Evolutionary conservation across 2,329 filamentous ascomycete genomes (phyloP), one percentile per base, ranked within the genome.

Genomic region (Xylaria sp.): DNA sequence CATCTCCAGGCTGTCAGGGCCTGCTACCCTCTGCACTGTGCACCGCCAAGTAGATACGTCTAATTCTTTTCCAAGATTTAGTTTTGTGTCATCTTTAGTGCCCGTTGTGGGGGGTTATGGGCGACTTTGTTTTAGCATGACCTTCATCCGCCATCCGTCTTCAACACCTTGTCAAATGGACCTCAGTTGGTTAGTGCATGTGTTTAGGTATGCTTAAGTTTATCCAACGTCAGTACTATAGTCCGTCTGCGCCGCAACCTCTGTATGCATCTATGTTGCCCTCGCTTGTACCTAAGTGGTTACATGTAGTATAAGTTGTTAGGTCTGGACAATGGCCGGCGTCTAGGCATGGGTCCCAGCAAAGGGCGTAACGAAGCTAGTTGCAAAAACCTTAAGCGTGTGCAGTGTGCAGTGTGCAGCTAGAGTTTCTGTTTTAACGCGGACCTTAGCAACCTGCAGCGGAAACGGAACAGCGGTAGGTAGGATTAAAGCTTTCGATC

Each of bases 21-120:
- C 29, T 34, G 11, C 29, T 13, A 5, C 29, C 9, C 8, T 34
- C 29, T 34, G 16, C 29, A 34, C 29, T 34, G 29, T 34, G 29
- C 29, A 13, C 29, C 29, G 16, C 29, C 29, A 34, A 34, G 29
- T 34, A 34, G 8, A 6, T 26, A 26, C 24, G n/a, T n/a, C n/a
- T n/a, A n/a, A n/a, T n/a, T n/a, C n/a, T n/a, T n/a, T 34, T 34
- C 29, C 29, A 34, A 42, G 38, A 53, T 39, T 49, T 52, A 56
- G 54, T 52, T 46, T 45, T 24, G 56, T 59, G 52, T 56, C 48
- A 55, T 62, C 52, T 54, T 56, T 63, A 63, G 60, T 44, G 61
- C 60, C 60, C 60, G 60, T 56, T 61, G 60, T 63, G 60, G 60
- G 55, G 60, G 57, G 60, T 58, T 63, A 59, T 61, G 50, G 47